Percentiles rank a stretch among this genome's conserved stretches.
Evolutionary conservation across 2,329 filamentous ascomycete genomes (phyloP).

Genomic region (Aspergillus spinulosporus): DNA sequence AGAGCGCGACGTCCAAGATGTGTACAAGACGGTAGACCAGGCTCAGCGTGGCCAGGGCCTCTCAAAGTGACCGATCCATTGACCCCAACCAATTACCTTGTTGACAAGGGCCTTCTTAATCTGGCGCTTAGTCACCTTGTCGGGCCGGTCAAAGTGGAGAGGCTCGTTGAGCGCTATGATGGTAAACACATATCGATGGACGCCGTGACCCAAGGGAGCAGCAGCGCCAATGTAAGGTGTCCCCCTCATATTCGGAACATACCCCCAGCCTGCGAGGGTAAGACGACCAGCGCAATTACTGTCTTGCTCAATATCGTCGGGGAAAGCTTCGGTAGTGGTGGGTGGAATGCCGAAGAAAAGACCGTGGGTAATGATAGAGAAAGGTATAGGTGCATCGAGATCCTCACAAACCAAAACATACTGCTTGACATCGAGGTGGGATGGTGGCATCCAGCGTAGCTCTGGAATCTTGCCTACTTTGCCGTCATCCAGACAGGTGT

Average conservation of each 20-base stretch:
- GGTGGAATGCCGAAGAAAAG: slow-evolving; percentile 35
- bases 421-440: slow-evolving; percentile 17
- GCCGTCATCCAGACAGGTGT: slow-evolving; percentile 27
- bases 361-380: slow-evolving; percentile 30
- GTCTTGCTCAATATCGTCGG: slow-evolving; percentile 22
- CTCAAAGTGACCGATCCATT: slow-evolving; percentile 35
- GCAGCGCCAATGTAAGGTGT: slow-evolving; percentile 29
- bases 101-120: slow-evolving; percentile 30
- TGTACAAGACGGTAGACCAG: not conserved
- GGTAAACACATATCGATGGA: slow-evolving; percentile 36
- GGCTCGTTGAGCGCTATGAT: slow-evolving; percentile 31
- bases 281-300: slow-evolving; percentile 15
- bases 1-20: not conserved
- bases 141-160: slow-evolving; percentile 23
- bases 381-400: slow-evolving; percentile 32
- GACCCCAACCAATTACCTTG: slow-evolving; percentile 34
- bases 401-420: slow-evolving; percentile 35
- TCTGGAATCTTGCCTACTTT: slow-evolving; percentile 26
- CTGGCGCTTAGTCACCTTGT: slow-evolving; percentile 28
- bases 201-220: slow-evolving; percentile 33
- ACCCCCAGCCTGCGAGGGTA: slow-evolving; percentile 32
- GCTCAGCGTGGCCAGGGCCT: slow-evolving; percentile 24
- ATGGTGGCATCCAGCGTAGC: slow-evolving; percentile 27
- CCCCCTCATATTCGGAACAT: slow-evolving; percentile 28
- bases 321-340: slow-evolving; percentile 15